A percentile compares a stretch with the other conserved stretches of the same genome.
These are phyloP conservation scores for Fusarium mangiferae DNA, from an alignment of 2,329 filamentous ascomycete genomes.

Conservation along the genomic window DNA sequence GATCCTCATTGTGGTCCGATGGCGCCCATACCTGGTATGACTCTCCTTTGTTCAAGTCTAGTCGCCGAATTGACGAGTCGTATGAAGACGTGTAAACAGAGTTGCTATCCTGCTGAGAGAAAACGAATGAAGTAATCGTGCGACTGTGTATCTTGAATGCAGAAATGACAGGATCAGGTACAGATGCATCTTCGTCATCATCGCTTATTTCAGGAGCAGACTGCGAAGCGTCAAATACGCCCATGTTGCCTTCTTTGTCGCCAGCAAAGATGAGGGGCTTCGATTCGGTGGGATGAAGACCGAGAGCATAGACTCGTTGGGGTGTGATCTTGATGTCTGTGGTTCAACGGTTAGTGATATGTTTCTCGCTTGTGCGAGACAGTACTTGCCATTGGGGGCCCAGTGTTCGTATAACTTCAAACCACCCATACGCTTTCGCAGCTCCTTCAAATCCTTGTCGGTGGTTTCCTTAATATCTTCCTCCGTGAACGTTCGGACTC, in stretches of 20 bases:
- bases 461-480: slow-evolving; percentile 83
- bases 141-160: slow-evolving; percentile 90
- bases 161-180: slow-evolving; percentile 80
- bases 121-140: slow-evolving; percentile 87
- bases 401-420: slow-evolving; percentile 86
- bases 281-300: slow-evolving; percentile 86
- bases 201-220: slow-evolving; percentile 67
- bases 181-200: slow-evolving; percentile 74
- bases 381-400: slow-evolving; percentile 75
- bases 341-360: not conserved
- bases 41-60: slow-evolving; percentile 83
- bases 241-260: slow-evolving; percentile 91
- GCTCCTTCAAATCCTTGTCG: slow-evolving; percentile 76
- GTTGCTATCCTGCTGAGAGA: slow-evolving; percentile 77
- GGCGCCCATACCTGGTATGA: slow-evolving; percentile 87
- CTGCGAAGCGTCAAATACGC: slow-evolving; percentile 90
- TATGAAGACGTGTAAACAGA: slow-evolving; percentile 88
- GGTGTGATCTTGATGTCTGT: slow-evolving; percentile 90
- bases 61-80: slow-evolving; percentile 88
- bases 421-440: slow-evolving; percentile 80
- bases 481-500: slow-evolving; percentile 85
- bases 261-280: slow-evolving; percentile 93
- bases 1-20: slow-evolving; percentile 72
- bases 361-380: too few relatives aligned
- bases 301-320: slow-evolving; percentile 85